Evolutionary conservation across 179 eudicot species (phyloP), one percentile per base, ranked within the genome.

Genomic region (Silene coronaria): DNA sequence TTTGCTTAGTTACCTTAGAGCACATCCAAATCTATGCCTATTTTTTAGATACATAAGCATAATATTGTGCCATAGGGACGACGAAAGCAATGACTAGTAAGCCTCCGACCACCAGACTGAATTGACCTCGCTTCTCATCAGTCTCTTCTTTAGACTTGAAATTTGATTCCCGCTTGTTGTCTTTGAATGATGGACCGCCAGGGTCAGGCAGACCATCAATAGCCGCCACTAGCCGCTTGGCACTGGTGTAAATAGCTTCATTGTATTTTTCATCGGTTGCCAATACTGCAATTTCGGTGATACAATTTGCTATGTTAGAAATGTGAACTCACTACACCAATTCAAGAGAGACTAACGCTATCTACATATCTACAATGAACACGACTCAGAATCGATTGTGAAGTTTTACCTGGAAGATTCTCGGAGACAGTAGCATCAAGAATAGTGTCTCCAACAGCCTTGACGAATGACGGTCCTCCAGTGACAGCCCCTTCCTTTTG

Each of bases 11-110:
- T 64, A 45, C 69, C 71, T 73, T 16, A 13, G 60, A 68, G 61
- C 57, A 51, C 24, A 53, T 74, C 73, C 67, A 27, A 63, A 22
- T 32, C 17, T 28, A 72, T 14, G 19, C 73, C 77, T 83, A 86
- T 75, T 91, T 96, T 84, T 76, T 87, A 38, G 99, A 96, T 59
- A 96, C 89, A 85, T 96, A 96, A 30, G 99, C 99, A 76, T 93
- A 96, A 88, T 93, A 96, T 78, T 96, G 99, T 30, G 94, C 99
- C 99, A 96, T 96, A 72, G 99, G 99, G 80, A 96, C 99, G 58
- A 96, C 98, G 58, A 96, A 93, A 6, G 98, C 98, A 73, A 96
- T 85, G 51, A 90, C 97, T 80, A 96, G 81, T 81, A 96, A 82
- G 48, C 99, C 98, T 77, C 98, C 99, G 22, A 96, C 99, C 48